A percentile compares a stretch with the other conserved stretches of the same genome.
These are phyloP conservation scores for Tulasnella sp. DNA, from an alignment of 768 basidiomycete species.

Conservation along the genomic window DNA sequence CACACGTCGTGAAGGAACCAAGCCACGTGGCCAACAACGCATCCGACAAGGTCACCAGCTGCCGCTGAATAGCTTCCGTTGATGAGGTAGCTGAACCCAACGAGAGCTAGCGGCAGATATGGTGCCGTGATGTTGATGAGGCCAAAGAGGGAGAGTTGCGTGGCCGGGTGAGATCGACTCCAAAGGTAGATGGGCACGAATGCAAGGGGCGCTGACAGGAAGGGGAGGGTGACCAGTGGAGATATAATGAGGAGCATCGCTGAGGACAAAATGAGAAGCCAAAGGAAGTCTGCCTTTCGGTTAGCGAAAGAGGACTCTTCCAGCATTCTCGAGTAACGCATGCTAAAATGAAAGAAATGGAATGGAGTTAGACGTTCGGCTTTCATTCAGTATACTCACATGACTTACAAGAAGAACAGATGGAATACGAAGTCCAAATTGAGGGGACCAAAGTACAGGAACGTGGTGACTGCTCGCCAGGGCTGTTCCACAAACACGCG, in stretches of 20 bases:
- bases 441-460: constrained; percentile 92
- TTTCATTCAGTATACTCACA: neutral
- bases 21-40: constrained; percentile 75
- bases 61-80: constrained; percentile 80
- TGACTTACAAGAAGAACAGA: constrained; percentile 91
- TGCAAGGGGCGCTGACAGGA: constrained; percentile 84
- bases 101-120: constrained; percentile 85
- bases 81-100: constrained; percentile 57
- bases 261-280: constrained; percentile 78
- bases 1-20: constrained; percentile 83
- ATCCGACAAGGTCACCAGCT: constrained; percentile 69
- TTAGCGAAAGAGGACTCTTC: constrained; percentile 96
- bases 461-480: constrained; percentile 83
- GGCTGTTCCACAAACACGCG: constrained; percentile 35
- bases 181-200: constrained; percentile 96
- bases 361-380: neutral
- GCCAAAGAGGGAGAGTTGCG: constrained; percentile 93
- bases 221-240: constrained; percentile 81
- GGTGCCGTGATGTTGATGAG: constrained; percentile 90
- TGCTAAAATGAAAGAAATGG: constrained; percentile 38
- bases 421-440: constrained; percentile 94
- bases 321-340: constrained; percentile 93
- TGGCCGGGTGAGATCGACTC: constrained; percentile 88
- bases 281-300: constrained; percentile 86
- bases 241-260: constrained; percentile 83